Percentiles rank a stretch among this genome's conserved stretches.
These are phyloP conservation scores for Rosa rugosa DNA, from an alignment of 306 rosid genomes.

Conservation along the genomic window DNA sequence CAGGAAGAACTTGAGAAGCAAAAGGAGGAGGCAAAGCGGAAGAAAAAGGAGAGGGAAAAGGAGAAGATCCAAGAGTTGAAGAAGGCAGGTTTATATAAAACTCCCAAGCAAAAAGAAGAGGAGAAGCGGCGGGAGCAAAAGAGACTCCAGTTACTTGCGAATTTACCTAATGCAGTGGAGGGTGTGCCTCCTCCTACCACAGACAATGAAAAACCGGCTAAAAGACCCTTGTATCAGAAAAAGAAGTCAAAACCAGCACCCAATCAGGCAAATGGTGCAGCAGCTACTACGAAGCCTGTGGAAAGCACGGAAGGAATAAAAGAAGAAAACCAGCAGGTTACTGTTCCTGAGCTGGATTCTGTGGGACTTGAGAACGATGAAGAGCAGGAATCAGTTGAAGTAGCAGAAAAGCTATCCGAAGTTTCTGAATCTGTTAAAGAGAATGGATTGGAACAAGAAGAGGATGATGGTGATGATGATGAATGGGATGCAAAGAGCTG, in stretches of 20 bases:
- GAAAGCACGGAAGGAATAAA: slow-evolving; percentile 55
- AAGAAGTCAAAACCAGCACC: slow-evolving; percentile 61
- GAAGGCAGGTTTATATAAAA: slow-evolving; percentile 71
- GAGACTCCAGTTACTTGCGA: slow-evolving; percentile 72
- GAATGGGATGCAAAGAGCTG: slow-evolving; percentile 98
- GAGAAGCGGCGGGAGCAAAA: slow-evolving; percentile 72
- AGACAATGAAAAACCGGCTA: slow-evolving; percentile 58
- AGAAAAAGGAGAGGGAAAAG: slow-evolving; percentile 87
- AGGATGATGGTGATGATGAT: slow-evolving; percentile 67
- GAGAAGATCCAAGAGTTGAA: slow-evolving; percentile 65
- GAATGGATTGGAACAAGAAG: slow-evolving; percentile 47
- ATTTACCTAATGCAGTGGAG: slow-evolving; percentile 33
- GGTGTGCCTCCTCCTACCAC: slow-evolving; percentile 41
- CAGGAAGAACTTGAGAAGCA: slow-evolving; percentile 80
- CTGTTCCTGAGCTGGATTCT: slow-evolving; percentile 31
- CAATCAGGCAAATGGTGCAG: slow-evolving; percentile 56
- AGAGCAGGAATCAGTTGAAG: slow-evolving; percentile 41
- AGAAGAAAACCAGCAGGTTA: slow-evolving; percentile 48
- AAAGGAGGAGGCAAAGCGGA: slow-evolving; percentile 80
- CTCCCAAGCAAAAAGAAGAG: slow-evolving; percentile 83
- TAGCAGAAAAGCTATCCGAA: slow-evolving; percentile 50
- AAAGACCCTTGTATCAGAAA: slow-evolving; percentile 75
- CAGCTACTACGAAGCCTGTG: slow-evolving; percentile 41
- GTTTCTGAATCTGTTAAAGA: slow-evolving; percentile 58
- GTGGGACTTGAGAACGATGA: slow-evolving; percentile 64